phyloP scores from a whole-genome alignment of 2,329 filamentous ascomycete genomes.

The Dactylellina drechsleri region DNA sequence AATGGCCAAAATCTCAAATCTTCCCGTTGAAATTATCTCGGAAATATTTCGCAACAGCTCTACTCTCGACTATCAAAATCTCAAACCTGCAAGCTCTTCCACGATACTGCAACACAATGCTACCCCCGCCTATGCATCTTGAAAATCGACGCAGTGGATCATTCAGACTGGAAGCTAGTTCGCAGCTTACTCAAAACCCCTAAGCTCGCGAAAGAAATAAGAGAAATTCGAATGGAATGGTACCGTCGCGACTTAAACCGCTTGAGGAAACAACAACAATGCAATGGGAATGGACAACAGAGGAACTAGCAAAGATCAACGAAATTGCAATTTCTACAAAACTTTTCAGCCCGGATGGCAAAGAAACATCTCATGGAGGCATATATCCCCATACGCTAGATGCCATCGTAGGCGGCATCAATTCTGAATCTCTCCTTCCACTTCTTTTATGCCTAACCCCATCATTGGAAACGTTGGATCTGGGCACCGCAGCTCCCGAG shows the following conservation, averaged over 20 bases:
- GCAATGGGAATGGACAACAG: conserved; percentile 19
- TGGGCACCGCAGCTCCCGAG: conserved; percentile 1
- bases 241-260: conserved; percentile 8
- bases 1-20: conserved; percentile 1
- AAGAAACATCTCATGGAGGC: too few relatives aligned
- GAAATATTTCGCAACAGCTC: conserved; percentile 14
- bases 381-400: not conserved
- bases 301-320: conserved; percentile 6
- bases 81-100: conserved; percentile 26
- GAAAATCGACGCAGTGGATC: conserved; percentile 18
- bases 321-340: not conserved
- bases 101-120: not conserved
- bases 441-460: conserved; percentile 19
- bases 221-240: conserved; percentile 24
- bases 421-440: conserved; percentile 33
- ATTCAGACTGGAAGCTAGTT: conserved; percentile 26
- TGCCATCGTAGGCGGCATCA: conserved; percentile 19
- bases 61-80: conserved; percentile 1
- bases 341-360: too few relatives aligned
- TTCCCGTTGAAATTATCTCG: conserved; percentile 22
- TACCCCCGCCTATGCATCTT: conserved; percentile 8
- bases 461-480: conserved; percentile 16
- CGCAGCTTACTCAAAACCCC: conserved; percentile 12
- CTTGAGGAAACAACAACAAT: not conserved
- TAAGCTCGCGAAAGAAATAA: conserved; percentile 1